A percentile compares a stretch with the other conserved stretches of the same genome.
Evolutionary conservation across 2,329 filamentous ascomycete species (phyloP).

Genomic region (Alternaria consortialis): DNA sequence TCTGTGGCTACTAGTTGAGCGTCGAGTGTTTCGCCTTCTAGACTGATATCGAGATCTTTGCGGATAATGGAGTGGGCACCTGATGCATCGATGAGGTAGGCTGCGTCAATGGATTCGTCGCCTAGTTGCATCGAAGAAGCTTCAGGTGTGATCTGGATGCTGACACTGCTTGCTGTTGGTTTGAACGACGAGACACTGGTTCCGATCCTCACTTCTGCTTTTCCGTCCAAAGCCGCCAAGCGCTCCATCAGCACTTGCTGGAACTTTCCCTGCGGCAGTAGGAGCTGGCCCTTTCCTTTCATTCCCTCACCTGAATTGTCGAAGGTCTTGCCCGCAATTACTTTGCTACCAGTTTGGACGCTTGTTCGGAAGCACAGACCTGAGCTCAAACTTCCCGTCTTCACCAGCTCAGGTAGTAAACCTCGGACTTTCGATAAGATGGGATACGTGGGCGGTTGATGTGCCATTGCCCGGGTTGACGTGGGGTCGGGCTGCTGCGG

Average conservation of each 20-base stretch:
- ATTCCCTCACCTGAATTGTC: conserved; percentile 30
- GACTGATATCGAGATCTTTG: conserved; percentile 27
- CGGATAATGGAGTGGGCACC: conserved; percentile 37
- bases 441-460: conserved; percentile 53
- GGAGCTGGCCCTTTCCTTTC: conserved; percentile 36
- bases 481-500: conserved; percentile 32
- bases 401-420: conserved; percentile 48
- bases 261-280: conserved; percentile 46
- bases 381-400: conserved; percentile 31
- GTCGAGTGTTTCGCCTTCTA: conserved; percentile 49
- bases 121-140: conserved; percentile 8
- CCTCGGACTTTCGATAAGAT: conserved; percentile 49
- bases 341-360: conserved; percentile 28
- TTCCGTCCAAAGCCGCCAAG: conserved; percentile 16
- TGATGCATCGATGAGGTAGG: conserved; percentile 45
- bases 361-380: conserved; percentile 44
- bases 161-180: conserved; percentile 15
- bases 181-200: conserved; percentile 26
- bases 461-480: conserved; percentile 55
- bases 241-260: conserved; percentile 37
- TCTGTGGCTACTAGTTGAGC: conserved; percentile 53
- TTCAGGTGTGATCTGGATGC: conserved; percentile 17
- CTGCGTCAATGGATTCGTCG: conserved; percentile 28
- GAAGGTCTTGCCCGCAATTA: conserved; percentile 42
- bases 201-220: conserved; percentile 33